Percentiles rank a stretch among this genome's conserved stretches.
These are phyloP conservation scores for Paramecium pentaurelia DNA, from an alignment of 73 alveolate species.

Conservation along the genomic window DNA sequence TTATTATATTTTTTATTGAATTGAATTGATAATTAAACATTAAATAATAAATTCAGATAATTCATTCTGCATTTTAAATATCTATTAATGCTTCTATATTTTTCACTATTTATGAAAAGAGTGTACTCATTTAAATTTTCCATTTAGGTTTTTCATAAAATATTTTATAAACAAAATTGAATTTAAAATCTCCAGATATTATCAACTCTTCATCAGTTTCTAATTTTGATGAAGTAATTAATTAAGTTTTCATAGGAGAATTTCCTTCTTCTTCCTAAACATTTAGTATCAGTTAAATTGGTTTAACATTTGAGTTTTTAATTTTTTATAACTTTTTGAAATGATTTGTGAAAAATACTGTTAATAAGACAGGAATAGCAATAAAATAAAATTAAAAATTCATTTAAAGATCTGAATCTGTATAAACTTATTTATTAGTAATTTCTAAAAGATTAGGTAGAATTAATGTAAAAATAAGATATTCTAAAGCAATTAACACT, in stretches of 20 bases:
- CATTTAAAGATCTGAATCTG: background rate
- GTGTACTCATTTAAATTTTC: background rate
- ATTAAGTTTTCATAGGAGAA: background rate
- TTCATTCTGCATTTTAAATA: background rate
- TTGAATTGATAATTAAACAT: no score
- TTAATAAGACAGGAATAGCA: background rate
- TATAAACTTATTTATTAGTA: background rate
- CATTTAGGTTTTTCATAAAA: background rate
- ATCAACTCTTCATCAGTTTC: background rate
- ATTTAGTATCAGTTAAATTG: background rate
- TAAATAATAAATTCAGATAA: no score
- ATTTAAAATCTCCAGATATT: background rate
- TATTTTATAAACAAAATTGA: background rate
- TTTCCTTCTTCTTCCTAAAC: background rate
- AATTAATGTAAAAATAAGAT: background rate
- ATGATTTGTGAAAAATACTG: background rate
- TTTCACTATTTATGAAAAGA: background rate
- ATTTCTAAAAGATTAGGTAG: background rate
- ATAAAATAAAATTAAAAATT: background rate
- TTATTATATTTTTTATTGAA: no score
- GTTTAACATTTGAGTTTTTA: background rate
- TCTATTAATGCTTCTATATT: background rate
- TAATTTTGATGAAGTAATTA: background rate
- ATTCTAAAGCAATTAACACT: background rate
- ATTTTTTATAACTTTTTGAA: background rate